Conservation (phyloP, 2,329 filamentous ascomycete species). For the Drechslerella coelobrocha region DNA sequence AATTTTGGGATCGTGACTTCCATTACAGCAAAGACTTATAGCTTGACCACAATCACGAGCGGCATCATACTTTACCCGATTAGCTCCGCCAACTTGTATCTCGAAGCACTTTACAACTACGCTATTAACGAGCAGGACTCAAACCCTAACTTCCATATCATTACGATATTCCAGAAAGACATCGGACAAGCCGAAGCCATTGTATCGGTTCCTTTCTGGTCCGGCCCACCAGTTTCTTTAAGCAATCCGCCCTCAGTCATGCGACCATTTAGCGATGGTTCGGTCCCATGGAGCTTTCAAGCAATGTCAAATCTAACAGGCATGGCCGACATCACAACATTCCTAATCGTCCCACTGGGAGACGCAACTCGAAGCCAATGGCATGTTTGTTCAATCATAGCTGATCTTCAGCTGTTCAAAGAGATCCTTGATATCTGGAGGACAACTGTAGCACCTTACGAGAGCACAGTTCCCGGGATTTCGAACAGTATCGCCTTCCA, state of each 20-base stretch:
- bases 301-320: constrained; percentile 15
- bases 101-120: constrained; percentile 4
- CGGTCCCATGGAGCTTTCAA: constrained; percentile 10
- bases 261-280: constrained; percentile 18
- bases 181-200: neutral
- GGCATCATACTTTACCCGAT: neutral
- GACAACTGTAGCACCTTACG: constrained; percentile 3
- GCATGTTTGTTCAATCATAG: constrained; percentile 16
- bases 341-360: neutral
- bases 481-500: constrained; percentile 21
- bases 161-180: neutral
- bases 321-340: constrained; percentile 8
- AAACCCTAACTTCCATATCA: constrained; percentile 6
- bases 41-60: neutral
- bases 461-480: neutral
- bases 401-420: constrained; percentile 20
- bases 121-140: neutral
- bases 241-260: constrained; percentile 24
- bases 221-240: constrained; percentile 11
- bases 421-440: constrained; percentile 20
- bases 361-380: constrained; percentile 10
- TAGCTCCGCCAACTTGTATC: neutral
- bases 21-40: constrained; percentile 41
- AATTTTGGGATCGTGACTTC: constrained; percentile 57
- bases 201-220: constrained; percentile 13